These are phyloP conservation scores for Solanum neorickii DNA, from an alignment of 257 asterid genomes.

Conservation along the genomic window DNA sequence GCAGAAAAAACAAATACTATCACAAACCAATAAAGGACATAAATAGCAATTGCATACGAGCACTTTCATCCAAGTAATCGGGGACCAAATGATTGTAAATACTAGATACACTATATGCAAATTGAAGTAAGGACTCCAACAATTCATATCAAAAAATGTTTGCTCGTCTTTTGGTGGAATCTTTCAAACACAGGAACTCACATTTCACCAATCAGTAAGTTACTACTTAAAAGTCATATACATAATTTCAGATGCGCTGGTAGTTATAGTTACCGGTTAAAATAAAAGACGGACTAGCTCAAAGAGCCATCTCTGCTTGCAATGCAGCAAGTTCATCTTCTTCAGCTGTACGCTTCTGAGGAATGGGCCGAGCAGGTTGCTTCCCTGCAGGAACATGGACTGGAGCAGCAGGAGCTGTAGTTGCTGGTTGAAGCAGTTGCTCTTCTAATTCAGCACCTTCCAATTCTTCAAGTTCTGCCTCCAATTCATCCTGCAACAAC, in stretches of 20 bases:
- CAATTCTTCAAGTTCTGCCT: conserved; percentile 27
- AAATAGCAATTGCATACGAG: background rate
- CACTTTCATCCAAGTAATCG: background rate
- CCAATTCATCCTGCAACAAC: conserved; percentile 22
- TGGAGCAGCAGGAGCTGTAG: conserved; percentile 20
- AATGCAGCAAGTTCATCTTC: conserved; percentile 28
- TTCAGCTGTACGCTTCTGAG: conserved; percentile 14
- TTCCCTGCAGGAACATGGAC: conserved; percentile 12
- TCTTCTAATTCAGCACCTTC: conserved; percentile 27
- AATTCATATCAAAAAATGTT: background rate
- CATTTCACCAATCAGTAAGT: background rate
- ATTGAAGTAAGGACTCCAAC: background rate
- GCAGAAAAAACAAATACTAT: background rate
- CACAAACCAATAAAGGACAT: background rate
- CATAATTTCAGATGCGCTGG: background rate
- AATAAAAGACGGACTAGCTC: background rate
- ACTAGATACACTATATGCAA: background rate
- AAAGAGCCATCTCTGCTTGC: conserved; percentile 28
- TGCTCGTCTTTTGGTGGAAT: background rate
- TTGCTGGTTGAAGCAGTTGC: conserved; percentile 24
- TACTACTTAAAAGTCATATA: background rate
- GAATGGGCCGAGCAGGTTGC: conserved; percentile 12
- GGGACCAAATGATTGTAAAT: background rate
- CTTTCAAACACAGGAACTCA: background rate
- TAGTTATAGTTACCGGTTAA: background rate